These are phyloP conservation scores for Tolypocladium inflatum DNA, from an alignment of 2,329 filamentous ascomycete genomes.

Conservation along the genomic window DNA sequence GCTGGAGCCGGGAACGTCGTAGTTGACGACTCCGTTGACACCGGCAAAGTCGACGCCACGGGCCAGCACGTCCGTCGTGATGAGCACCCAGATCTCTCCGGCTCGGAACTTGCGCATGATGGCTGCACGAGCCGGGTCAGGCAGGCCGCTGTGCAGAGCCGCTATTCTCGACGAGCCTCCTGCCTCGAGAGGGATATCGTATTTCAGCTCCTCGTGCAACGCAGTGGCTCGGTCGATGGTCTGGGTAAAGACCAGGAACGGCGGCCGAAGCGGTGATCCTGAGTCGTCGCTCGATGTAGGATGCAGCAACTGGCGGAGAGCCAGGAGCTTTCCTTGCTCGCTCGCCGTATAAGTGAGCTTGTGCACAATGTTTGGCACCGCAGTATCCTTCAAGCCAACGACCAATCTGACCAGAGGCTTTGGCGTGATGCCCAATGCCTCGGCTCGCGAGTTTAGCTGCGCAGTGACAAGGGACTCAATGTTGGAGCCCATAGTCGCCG, in stretches of 20 bases:
- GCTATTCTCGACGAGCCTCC: conserved; percentile 79
- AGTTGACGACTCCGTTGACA: conserved; percentile 94
- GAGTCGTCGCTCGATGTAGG: conserved; percentile 51
- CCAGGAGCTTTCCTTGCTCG: conserved; percentile 87
- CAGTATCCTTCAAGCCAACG: conserved; percentile 93
- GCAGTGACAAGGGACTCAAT: conserved; percentile 70
- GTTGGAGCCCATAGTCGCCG: conserved; percentile 91
- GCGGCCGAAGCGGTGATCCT: conserved; percentile 61
- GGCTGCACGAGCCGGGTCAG: conserved; percentile 61
- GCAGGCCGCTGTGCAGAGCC: conserved; percentile 79
- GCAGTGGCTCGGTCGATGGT: conserved; percentile 86
- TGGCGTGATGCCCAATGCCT: conserved; percentile 22
- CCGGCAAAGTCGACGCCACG: conserved; percentile 92
- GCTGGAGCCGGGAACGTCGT: conserved; percentile 87
- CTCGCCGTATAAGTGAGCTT: conserved; percentile 84
- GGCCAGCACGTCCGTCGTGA: conserved; percentile 88
- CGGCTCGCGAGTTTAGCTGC: conserved; percentile 50
- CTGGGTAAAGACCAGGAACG: conserved; percentile 93
- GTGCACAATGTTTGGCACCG: conserved; percentile 85
- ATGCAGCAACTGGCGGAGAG: conserved; percentile 79
- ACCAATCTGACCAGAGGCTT: conserved; percentile 70
- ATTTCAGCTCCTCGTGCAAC: conserved; percentile 80
- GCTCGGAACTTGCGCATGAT: conserved; percentile 87
- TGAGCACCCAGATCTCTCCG: conserved; percentile 91
- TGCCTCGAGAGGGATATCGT: conserved; percentile 85